Conservation (phyloP, 306 rosid genomes). For the Cucurbita moschata region DNA sequence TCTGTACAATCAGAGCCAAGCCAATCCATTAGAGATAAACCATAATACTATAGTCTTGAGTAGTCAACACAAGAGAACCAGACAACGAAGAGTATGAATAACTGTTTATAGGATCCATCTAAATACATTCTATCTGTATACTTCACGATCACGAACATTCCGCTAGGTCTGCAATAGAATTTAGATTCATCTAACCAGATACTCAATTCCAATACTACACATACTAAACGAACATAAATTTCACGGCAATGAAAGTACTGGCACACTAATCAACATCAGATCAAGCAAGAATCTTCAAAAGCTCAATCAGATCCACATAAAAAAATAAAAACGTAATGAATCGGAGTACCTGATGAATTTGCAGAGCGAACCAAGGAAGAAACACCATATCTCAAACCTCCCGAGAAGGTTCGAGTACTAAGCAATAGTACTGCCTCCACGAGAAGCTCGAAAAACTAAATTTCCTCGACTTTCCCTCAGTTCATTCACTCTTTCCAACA, state of each 20-base stretch:
- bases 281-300: background rate
- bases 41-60: background rate
- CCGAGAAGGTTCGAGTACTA: conserved; percentile 3
- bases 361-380: background rate
- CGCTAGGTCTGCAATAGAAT: background rate
- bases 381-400: conserved; percentile 3
- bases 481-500: background rate
- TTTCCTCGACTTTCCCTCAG: background rate
- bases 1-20: background rate
- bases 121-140: background rate
- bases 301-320: background rate
- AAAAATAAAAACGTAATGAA: background rate
- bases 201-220: background rate
- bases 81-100: background rate
- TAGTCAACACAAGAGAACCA: background rate
- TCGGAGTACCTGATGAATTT: conserved; percentile 2
- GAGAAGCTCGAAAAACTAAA: background rate
- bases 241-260: background rate
- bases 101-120: background rate
- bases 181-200: background rate
- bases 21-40: background rate
- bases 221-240: background rate
- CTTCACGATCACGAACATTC: background rate
- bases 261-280: conserved; percentile 3
- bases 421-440: background rate